Percentiles rank a stretch among this genome's conserved stretches.
phyloP scores from a whole-genome alignment of 345 rosid genomes.

The Cardamine chenopodiifolia region DNA sequence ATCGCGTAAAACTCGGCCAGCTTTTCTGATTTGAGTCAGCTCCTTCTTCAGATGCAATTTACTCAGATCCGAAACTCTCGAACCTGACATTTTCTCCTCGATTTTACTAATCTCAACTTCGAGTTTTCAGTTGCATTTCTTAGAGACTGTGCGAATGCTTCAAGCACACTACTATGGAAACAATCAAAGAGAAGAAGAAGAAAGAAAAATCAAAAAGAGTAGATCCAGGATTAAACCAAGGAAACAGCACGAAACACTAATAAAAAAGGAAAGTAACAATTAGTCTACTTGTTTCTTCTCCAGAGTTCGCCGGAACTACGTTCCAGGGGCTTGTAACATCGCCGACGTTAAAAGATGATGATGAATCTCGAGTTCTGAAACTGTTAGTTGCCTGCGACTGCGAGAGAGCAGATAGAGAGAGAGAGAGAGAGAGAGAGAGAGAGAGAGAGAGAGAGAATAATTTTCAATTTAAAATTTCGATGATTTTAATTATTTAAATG shows the following conservation, averaged over 20 bases:
- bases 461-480: neutral
- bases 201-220: neutral
- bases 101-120: slow-evolving; percentile 11
- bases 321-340: neutral
- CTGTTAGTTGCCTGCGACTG: slow-evolving; percentile 28
- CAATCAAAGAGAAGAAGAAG: slow-evolving; percentile 1
- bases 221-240: slow-evolving; percentile 26
- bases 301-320: neutral
- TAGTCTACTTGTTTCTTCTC: neutral
- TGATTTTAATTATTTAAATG: slow-evolving; percentile 3
- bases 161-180: slow-evolving; percentile 13
- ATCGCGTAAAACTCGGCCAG: slow-evolving; percentile 82
- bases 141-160: neutral
- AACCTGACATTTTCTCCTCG: slow-evolving; percentile 50
- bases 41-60: slow-evolving; percentile 83
- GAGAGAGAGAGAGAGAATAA: neutral
- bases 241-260: slow-evolving; percentile 16
- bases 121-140: slow-evolving; percentile 17
- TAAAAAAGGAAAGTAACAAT: neutral
- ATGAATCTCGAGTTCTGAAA: slow-evolving; percentile 39
- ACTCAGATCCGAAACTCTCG: slow-evolving; percentile 69
- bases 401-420: slow-evolving; percentile 21
- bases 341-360: neutral
- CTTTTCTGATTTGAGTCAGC: slow-evolving; percentile 89
- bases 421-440: neutral